These are phyloP conservation scores for Phytophthora ramorum DNA, from an alignment of 352 stramenopile genomes.

Conservation along the genomic window DNA sequence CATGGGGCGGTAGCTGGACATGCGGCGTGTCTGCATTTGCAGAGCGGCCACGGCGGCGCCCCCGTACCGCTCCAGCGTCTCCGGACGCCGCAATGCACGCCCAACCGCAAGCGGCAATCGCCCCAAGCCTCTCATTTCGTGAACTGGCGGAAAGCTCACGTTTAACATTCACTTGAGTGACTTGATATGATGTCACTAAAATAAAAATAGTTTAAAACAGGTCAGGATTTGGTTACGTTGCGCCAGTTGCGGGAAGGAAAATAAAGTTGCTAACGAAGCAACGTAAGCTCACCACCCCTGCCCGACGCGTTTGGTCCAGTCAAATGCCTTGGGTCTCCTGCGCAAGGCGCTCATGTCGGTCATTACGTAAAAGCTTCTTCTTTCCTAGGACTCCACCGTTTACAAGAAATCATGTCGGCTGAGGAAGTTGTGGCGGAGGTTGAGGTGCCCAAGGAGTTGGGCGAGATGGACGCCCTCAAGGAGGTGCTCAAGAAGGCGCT, in stretches of 20 bases:
- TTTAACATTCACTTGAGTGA: constrained; percentile 1
- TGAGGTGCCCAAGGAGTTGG: constrained; percentile 94
- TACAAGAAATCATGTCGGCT: constrained; percentile 85
- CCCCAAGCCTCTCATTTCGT: constrained; percentile 40
- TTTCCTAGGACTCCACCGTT: constrained; percentile 49
- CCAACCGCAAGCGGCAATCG: constrained; percentile 16
- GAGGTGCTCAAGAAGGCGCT: constrained; percentile 99
- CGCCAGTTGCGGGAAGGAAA: too few relatives aligned
- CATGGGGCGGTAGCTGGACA: constrained; percentile 34
- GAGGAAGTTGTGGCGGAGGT: constrained; percentile 93
- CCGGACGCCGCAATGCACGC: constrained; percentile 20
- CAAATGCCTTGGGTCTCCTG: constrained; percentile 36
- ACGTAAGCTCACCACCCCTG: too few relatives aligned
- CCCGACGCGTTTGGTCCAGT: constrained; percentile 50
- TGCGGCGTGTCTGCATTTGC: constrained; percentile 5
- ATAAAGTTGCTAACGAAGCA: too few relatives aligned
- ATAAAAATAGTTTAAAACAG: not conserved
- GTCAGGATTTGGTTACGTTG: not conserved
- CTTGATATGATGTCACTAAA: constrained; percentile 12
- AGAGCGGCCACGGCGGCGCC: not conserved
- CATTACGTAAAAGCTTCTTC: constrained; percentile 56
- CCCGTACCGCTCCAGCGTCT: constrained; percentile 5
- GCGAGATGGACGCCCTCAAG: constrained; percentile 97
- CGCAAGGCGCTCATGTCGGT: not conserved
- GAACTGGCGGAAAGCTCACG: not conserved